Evolutionary conservation across 345 rosid genomes (phyloP).

Genomic region (Moringa oleifera): DNA sequence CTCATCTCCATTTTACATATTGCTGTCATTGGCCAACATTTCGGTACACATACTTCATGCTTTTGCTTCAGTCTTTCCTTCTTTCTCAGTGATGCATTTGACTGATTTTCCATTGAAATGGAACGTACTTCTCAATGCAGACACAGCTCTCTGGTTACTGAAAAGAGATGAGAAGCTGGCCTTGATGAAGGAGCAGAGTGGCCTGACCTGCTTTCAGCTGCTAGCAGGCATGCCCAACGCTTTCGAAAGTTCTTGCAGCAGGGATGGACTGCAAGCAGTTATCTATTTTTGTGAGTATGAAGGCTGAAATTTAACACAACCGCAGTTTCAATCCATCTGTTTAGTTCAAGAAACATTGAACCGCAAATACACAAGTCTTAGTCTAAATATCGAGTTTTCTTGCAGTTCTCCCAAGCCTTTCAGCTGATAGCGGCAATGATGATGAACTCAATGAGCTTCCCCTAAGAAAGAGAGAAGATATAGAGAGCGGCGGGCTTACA

Average conservation of each 20-base stretch:
- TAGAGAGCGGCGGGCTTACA: neutral
- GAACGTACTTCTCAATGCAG: no score
- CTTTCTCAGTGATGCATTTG: no score
- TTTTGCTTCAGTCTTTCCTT: no score
- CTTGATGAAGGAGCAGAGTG: slow-evolving; percentile 2
- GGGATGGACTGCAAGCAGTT: neutral
- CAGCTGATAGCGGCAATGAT: neutral
- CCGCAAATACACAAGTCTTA: neutral
- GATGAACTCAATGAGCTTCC: neutral
- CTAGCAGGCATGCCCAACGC: slow-evolving; percentile 18
- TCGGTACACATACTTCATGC: slow-evolving; percentile 9
- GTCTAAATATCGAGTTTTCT: no score
- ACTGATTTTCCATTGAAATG: no score
- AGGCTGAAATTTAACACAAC: neutral
- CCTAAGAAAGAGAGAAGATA: neutral
- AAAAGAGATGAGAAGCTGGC: slow-evolving; percentile 1
- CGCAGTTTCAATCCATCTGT: no score
- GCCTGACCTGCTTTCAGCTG: slow-evolving; percentile 19
- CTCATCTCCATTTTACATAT: slow-evolving; percentile 13
- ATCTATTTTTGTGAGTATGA: slow-evolving; percentile 16
- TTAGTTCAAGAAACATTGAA: neutral
- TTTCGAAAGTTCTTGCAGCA: slow-evolving; percentile 18
- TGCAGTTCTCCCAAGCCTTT: neutral
- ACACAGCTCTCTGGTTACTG: slow-evolving; percentile 19
- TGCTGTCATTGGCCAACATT: slow-evolving; percentile 6